Evolutionary conservation across 2,329 filamentous ascomycete species (phyloP).

Genomic region (Epichloe hybrida): DNA sequence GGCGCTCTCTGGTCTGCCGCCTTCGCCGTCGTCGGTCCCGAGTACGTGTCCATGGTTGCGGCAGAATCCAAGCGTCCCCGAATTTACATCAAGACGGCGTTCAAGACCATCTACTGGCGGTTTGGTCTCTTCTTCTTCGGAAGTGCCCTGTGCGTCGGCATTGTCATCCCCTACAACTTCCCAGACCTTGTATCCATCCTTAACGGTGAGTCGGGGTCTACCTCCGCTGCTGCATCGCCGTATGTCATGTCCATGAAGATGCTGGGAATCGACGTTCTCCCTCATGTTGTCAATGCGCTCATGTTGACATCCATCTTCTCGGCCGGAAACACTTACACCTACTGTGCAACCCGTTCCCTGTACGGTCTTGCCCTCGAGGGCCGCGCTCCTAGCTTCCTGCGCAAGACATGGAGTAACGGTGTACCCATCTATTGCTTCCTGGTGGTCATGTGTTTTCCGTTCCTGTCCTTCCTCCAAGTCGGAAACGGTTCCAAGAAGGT

Average conservation of each 20-base stretch:
- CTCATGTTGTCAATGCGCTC: conserved; percentile 43
- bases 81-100: conserved; percentile 51
- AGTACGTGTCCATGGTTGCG: conserved; percentile 56
- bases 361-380: conserved; percentile 37
- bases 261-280: conserved; percentile 36
- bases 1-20: conserved; percentile 50
- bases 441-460: conserved; percentile 38
- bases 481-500: conserved; percentile 33
- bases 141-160: conserved; percentile 51
- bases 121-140: conserved; percentile 59
- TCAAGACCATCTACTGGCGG: conserved; percentile 61
- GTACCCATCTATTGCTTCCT: conserved; percentile 46
- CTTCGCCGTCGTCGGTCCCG: conserved; percentile 52
- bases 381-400: conserved; percentile 37
- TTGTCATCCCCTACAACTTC: conserved; percentile 54
- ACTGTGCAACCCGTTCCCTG: conserved; percentile 35
- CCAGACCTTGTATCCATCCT: conserved; percentile 37
- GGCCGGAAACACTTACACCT: conserved; percentile 37
- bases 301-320: conserved; percentile 31
- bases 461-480: conserved; percentile 39
- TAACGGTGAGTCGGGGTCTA: conserved; percentile 19
- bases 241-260: conserved; percentile 51
- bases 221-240: conserved; percentile 40
- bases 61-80: conserved; percentile 56
- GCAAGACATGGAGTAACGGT: conserved; percentile 45